These are phyloP conservation scores for Coniochaeta sp. DNA, from an alignment of 2,329 filamentous ascomycete species.

Conservation along the genomic window DNA sequence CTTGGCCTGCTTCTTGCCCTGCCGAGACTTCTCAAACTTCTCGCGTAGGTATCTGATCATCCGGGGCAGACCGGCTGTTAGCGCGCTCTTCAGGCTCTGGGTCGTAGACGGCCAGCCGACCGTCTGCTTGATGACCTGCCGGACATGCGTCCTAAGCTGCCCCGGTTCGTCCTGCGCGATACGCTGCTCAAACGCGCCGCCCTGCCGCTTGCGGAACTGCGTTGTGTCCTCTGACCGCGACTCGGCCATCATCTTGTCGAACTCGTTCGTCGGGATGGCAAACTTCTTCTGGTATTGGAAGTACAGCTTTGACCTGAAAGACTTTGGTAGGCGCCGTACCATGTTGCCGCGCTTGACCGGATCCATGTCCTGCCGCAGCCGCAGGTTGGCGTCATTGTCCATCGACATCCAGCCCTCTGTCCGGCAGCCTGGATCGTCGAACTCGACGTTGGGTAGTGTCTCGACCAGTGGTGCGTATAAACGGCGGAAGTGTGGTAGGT, in stretches of 20 bases:
- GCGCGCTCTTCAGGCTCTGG: slow-evolving; percentile 75
- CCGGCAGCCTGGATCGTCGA: slow-evolving; percentile 56
- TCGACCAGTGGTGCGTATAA: slow-evolving; percentile 86
- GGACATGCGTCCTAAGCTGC: slow-evolving; percentile 64
- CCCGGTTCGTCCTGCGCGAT: slow-evolving; percentile 65
- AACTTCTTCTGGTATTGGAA: slow-evolving; percentile 93
- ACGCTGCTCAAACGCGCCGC: slow-evolving; percentile 77
- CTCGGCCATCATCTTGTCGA: slow-evolving; percentile 76
- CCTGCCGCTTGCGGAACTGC: slow-evolving; percentile 66
- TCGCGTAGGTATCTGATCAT: slow-evolving; percentile 73
- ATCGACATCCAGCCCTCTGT: slow-evolving; percentile 52
- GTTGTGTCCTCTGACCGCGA: slow-evolving; percentile 62
- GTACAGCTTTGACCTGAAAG: slow-evolving; percentile 84
- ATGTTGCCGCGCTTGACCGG: slow-evolving; percentile 88
- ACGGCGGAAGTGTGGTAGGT: slow-evolving; percentile 84
- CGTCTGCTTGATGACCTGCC: slow-evolving; percentile 74
- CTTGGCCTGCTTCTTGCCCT: slow-evolving; percentile 26
- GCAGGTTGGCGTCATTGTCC: slow-evolving; percentile 58
- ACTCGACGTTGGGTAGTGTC: slow-evolving; percentile 81
- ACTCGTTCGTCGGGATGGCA: slow-evolving; percentile 75
- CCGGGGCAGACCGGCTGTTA: slow-evolving; percentile 69
- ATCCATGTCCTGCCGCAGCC: slow-evolving; percentile 84
- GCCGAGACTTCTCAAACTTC: slow-evolving; percentile 63
- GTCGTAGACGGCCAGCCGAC: slow-evolving; percentile 87
- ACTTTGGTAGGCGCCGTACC: slow-evolving; percentile 81